phyloP scores from a whole-genome alignment of 2,329 filamentous ascomycete species.

The Dactylonectria macrodidyma region DNA sequence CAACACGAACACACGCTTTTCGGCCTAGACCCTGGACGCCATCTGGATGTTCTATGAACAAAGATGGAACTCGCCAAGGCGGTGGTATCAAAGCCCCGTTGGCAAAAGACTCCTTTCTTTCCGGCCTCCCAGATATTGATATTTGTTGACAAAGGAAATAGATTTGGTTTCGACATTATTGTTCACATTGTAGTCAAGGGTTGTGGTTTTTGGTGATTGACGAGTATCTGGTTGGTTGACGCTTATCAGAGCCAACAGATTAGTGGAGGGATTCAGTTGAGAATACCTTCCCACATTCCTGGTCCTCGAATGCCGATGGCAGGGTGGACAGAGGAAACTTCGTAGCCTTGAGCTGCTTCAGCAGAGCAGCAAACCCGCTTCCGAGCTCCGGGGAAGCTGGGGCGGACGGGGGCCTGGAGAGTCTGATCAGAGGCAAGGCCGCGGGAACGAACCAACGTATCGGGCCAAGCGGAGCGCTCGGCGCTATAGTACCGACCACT shows the following conservation, averaged over 20 bases:
- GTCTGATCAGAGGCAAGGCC: slow-evolving; percentile 44
- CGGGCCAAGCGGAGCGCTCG: slow-evolving; percentile 52
- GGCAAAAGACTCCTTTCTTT: slow-evolving; percentile 50
- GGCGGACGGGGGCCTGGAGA: slow-evolving; percentile 57
- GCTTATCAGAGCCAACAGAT: slow-evolving; percentile 37
- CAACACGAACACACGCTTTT: slow-evolving; percentile 59
- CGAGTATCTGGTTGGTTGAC: slow-evolving; percentile 41
- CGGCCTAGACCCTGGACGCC: slow-evolving; percentile 51
- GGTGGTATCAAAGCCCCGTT: slow-evolving; percentile 51
- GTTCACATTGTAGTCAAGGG: slow-evolving; percentile 42
- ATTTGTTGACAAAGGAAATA: slow-evolving; percentile 48
- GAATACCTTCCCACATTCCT: slow-evolving; percentile 78
- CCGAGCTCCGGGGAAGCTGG: slow-evolving; percentile 63
- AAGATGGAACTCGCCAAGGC: slow-evolving; percentile 45
- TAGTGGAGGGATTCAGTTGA: slow-evolving; percentile 60
- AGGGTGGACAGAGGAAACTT: slow-evolving; percentile 63
- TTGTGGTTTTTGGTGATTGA: slow-evolving; percentile 38
- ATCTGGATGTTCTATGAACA: slow-evolving; percentile 54
- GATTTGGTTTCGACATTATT: slow-evolving; percentile 45
- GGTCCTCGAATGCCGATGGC: slow-evolving; percentile 67
- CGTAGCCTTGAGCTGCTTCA: slow-evolving; percentile 67
- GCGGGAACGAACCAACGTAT: slow-evolving; percentile 56
- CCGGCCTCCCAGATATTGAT: slow-evolving; percentile 45
- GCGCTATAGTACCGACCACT: slow-evolving; percentile 52
- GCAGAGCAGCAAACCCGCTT: slow-evolving; percentile 79